Evolutionary conservation across 306 rosid species (phyloP), one percentile per base, ranked within the genome.

Genomic region (Vicia sativa): DNA sequence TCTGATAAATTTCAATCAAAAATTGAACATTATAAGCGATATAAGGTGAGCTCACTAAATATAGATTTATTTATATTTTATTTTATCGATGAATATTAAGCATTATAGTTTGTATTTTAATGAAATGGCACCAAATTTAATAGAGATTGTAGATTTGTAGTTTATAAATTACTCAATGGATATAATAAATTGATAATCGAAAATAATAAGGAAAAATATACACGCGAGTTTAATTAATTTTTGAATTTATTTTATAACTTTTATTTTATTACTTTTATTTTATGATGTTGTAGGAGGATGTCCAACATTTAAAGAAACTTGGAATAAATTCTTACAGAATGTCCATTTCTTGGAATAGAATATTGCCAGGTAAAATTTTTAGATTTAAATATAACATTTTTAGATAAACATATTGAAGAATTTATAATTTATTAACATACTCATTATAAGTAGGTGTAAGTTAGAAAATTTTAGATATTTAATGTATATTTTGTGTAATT

Each of bases 291-390:
- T 16, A 48, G 54, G 66, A 80, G 35, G 85, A 80, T 11, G 73
- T 80, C 19, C 34, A 41, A 42, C 23, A 13, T 13, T 18, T 80
- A 18, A 80, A 77, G 55, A 25, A n/a, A 11, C 77, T 81, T 34
- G 79, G 82, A 64, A 41, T 77, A 31, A 65, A 69, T 44, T 29
- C 70, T 16, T 73, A 81, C 5, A 63, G 79, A 73, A 56, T 77
- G 31, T 77, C 85, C 29, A 68, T 81, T 15, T 57, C 81, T 2
- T 81, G 85, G 85, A 73, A 62, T 19, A 73, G 85, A 42, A 10
- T 81, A 50, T 4, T 81, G 7, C 85, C 79, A 0, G 54, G 54
- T 48, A 48, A 48, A 16, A 7, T 0, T 7, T 16, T 15, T 2
- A 2, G 15, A 15, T 29, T 29, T 5, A 29, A 29, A 29, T 29